These are phyloP conservation scores for Gliomastix tumulicola DNA, from an alignment of 2,329 filamentous ascomycete genomes.

Conservation along the genomic window DNA sequence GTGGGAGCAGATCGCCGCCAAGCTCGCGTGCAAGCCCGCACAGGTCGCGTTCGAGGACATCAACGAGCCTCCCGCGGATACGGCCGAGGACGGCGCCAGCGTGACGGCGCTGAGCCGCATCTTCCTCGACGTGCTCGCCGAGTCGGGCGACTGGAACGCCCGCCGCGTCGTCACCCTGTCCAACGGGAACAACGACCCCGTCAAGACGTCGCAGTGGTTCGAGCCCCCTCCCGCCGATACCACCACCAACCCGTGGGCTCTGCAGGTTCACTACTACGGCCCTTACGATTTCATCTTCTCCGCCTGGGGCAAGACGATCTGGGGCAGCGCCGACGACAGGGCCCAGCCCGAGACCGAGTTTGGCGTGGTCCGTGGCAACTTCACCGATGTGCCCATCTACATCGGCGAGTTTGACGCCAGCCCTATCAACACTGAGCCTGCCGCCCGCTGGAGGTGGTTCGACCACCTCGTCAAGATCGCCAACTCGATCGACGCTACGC, in stretches of 20 bases:
- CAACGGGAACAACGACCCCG: conserved; percentile 40
- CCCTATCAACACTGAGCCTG: conserved; percentile 40
- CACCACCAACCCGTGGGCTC: conserved; percentile 48
- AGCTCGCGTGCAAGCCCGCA: conserved; percentile 46
- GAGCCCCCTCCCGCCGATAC: conserved; percentile 27
- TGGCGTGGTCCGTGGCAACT: conserved; percentile 42
- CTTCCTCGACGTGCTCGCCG: conserved; percentile 46
- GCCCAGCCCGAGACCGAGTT: conserved; percentile 40
- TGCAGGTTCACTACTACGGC: conserved; percentile 57
- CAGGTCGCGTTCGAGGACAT: conserved; percentile 51
- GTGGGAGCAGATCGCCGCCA: conserved; percentile 50
- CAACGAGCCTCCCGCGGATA: conserved; percentile 50
- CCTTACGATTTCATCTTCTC: conserved; percentile 42
- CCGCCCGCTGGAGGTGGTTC: conserved; percentile 50
- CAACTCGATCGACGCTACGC: conserved; percentile 38
- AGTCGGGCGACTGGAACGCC: conserved; percentile 47
- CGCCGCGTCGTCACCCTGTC: conserved; percentile 49
- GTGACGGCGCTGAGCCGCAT: conserved; percentile 50
- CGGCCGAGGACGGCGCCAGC: conserved; percentile 38
- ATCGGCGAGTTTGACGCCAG: conserved; percentile 52
- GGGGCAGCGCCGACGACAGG: conserved; percentile 49
- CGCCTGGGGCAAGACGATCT: conserved; percentile 53
- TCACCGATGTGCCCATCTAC: conserved; percentile 45
- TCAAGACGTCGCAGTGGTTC: conserved; percentile 49
- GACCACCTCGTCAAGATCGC: conserved; percentile 44